Conservation (phyloP, 148 eudicot genomes). For the Cornus suecica region DNA sequence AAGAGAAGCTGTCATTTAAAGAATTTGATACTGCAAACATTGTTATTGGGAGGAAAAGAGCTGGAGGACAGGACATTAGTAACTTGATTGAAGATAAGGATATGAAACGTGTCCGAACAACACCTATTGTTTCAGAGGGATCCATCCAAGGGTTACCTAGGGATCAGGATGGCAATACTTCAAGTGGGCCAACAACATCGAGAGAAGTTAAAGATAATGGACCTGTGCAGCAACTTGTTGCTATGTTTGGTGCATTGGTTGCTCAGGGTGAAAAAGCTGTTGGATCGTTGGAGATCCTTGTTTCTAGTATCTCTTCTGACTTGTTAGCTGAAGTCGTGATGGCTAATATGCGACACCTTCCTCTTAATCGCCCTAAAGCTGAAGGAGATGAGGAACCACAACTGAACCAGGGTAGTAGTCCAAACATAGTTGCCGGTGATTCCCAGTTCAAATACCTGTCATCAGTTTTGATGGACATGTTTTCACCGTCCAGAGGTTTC, state of each 20-base stretch:
- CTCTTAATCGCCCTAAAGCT: constrained; percentile 47
- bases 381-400: constrained; percentile 48
- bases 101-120: constrained; percentile 62
- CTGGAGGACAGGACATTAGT: constrained; percentile 40
- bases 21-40: constrained; percentile 25
- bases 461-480: constrained; percentile 48
- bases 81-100: constrained; percentile 53
- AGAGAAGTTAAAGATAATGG: constrained; percentile 52
- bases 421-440: constrained; percentile 36
- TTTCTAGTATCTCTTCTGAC: constrained; percentile 88
- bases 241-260: constrained; percentile 78
- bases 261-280: constrained; percentile 90
- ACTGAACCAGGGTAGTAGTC: constrained; percentile 23
- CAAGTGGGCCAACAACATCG: constrained; percentile 30
- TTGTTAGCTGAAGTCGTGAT: constrained; percentile 91
- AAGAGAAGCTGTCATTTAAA: constrained; percentile 41
- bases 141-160: constrained; percentile 27
- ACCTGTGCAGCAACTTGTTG: constrained; percentile 84
- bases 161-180: constrained; percentile 29
- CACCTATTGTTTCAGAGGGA: constrained; percentile 38
- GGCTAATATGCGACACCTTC: constrained; percentile 74
- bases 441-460: constrained; percentile 55
- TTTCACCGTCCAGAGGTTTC: constrained; percentile 32
- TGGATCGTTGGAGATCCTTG: constrained; percentile 75
- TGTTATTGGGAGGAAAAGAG: constrained; percentile 62